Base-by-base conservation (phyloP, 495 filamentous ascomycete genomes). In the Acidiella bohemica region DNA sequence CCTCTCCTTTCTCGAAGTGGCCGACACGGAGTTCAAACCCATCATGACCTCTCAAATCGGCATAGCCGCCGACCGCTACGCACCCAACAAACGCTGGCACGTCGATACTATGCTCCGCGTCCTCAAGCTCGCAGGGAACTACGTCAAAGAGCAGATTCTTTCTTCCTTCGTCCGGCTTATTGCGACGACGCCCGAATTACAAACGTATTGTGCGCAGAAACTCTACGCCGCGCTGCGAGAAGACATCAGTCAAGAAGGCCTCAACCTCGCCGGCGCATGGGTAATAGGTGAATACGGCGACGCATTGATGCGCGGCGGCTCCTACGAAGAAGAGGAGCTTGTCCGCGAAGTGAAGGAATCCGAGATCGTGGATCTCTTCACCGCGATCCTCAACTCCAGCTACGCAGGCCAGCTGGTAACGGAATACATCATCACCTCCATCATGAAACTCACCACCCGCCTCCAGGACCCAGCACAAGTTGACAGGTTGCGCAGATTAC, bases 281-380 rank as follows among this genome's bases (percentile, higher is more conserved):
- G 86, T 86, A 10, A 95, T 97, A 61, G 90, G 90, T 49, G 90
- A 97, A 67, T 97, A 86, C 58, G 85, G 86, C 24, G 90, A 96
- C 58, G 73, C 81, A 3, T 66, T 97, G 11, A 70, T 97, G 12
- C 71, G 72, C 39, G 87, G 87, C 20, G 88, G 92, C 13, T 78
- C 86, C 53, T 95, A 93, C 46, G 88, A 96, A 59, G 87, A 95
- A 54, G 90, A 92, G 53, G 90, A 95, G 53, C 63, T 93, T 2
- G 86, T 93, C 8, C 72, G 81, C 54, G 81, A 88, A 56, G 81
- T 97, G 42, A 80, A 80, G 52, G 83, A 96, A 59, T 79, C 73
- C 47, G 90, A 97, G 53, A 68, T 95, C 28, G 72, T 96, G 32
- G 87, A 95, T 53, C 67, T 96, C 22, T 93, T 95, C 58, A 75